These are phyloP conservation scores for Eremothecium coryli DNA, from an alignment of 1,139 yeast genomes.

Conservation along the genomic window DNA sequence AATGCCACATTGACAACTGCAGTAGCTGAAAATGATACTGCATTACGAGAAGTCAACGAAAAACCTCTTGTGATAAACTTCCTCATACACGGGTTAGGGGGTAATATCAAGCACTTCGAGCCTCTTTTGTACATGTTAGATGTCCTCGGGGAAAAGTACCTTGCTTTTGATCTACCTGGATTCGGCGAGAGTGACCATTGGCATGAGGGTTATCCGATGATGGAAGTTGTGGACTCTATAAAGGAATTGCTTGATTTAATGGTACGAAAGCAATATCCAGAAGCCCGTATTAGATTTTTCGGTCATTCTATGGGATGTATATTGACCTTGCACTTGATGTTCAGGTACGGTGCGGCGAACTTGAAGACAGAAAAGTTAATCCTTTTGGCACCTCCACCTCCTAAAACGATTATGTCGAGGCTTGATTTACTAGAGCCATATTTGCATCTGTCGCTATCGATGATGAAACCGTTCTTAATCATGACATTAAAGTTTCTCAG, in stretches of 20 bases:
- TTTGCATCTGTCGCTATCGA: constrained; percentile 1
- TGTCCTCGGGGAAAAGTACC: constrained; percentile 37
- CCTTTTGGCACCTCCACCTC: constrained; percentile 24
- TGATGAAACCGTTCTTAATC: constrained; percentile 3
- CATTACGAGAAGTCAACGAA: too few relatives aligned
- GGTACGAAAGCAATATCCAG: constrained; percentile 2
- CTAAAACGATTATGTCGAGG: constrained; percentile 6
- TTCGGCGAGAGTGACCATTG: constrained; percentile 42
- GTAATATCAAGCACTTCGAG: constrained; percentile 64
- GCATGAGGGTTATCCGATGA: constrained; percentile 17
- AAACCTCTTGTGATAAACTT: constrained; percentile 35
- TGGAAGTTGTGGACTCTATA: constrained; percentile 13
- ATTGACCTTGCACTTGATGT: constrained; percentile 1
- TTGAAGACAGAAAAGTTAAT: constrained; percentile 9
- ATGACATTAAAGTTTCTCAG: constrained; percentile 11
- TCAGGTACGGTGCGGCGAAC: constrained; percentile 1
- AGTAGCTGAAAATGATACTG: too few relatives aligned
- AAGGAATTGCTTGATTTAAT: constrained; percentile 6
- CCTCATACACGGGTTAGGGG: constrained; percentile 64
- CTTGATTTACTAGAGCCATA: constrained; percentile 3
- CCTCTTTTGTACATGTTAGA: constrained; percentile 51
- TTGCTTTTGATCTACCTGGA: constrained; percentile 60
- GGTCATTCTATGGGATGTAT: constrained; percentile 31
- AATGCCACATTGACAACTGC: too few relatives aligned
- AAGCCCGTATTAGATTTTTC: constrained; percentile 11